Base-by-base conservation (phyloP, 805 yeast genomes). In the Hanseniaspora clermontiae region DNA sequence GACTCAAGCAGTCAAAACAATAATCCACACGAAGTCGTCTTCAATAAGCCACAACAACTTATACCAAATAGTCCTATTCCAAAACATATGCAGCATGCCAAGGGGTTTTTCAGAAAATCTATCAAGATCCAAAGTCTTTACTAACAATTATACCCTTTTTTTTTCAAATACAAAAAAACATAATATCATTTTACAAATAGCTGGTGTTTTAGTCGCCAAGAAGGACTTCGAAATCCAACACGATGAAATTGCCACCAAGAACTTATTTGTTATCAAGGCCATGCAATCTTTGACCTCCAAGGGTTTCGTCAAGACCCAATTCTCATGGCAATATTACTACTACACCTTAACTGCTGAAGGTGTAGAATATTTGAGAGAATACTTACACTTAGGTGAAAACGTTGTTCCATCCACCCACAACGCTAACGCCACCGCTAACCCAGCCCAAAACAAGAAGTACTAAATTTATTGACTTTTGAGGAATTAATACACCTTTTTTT, bases 271-370 rank as follows among this genome's bases (percentile, higher is more conserved):
- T 71, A 88, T 93, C 83, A 93, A 93, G 85, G 97, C 99, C 73
- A 84, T 93, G 77, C 99, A 93, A 81, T 91, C 97, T 64, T 87
- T 93, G 77, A 88, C 95, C 73, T 93, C 98, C 63, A 88, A 85
- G 78, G 99, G 99, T 76, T 93, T 72, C 84, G 97, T 93, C 78
- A 89, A 91, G 87, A 93, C 99, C 70, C 97, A 89, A 80, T 93
- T 91, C 85, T 91, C 97, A 72, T 93, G 99, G 99, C 97, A 90
- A 84, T 88, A 88, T 84, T 93, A 93, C 82, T 93, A 93, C 95
- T 93, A 93, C 95, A 88, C 98, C 82, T 86, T 93, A 75, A 93
- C 97, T 74, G 97, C 93, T 74, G 96, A 87, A 79, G 99, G 99
- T 84, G 91, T 93, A 66, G 96, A 89, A 74, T 93, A 80, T 86